Percentiles rank a stretch among this genome's conserved stretches.
These are phyloP conservation scores for Malassezia furfur DNA, from an alignment of 1,284 basidiomycete species.

Conservation along the genomic window DNA sequence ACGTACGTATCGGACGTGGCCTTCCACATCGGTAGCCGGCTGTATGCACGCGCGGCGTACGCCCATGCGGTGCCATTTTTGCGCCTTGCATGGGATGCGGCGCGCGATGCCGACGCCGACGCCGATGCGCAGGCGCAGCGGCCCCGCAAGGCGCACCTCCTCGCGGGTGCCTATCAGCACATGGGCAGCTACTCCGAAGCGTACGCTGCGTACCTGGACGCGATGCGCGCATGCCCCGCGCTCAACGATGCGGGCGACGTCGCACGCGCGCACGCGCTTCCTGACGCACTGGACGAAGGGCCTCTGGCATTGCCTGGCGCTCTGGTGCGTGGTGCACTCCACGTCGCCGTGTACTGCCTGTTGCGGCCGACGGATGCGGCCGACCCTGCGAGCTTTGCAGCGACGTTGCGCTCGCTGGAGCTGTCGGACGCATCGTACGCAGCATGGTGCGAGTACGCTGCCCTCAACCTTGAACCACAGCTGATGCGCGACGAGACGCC, in stretches of 20 bases:
- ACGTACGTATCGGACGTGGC: conserved; percentile 37
- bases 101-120: not conserved
- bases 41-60: conserved; percentile 43
- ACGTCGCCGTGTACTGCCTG: conserved; percentile 25
- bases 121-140: conserved; percentile 7
- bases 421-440: conserved; percentile 14
- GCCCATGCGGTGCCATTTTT: conserved; percentile 38
- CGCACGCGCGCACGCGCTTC: not conserved
- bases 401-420: conserved; percentile 4
- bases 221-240: not conserved
- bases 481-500: conserved; percentile 23
- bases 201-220: conserved; percentile 4
- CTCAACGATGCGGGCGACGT: not conserved
- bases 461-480: conserved; percentile 18
- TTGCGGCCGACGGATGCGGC: conserved; percentile 14
- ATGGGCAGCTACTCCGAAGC: not conserved
- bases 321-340: conserved; percentile 19
- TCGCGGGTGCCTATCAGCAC: conserved; percentile 24
- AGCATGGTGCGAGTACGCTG: conserved; percentile 24
- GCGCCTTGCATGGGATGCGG: not conserved
- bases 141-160: conserved; percentile 24
- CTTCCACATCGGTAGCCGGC: conserved; percentile 48
- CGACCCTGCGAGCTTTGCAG: conserved; percentile 15
- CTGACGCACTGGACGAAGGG: conserved; percentile 10
- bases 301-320: conserved; percentile 7